Percentiles rank a stretch among this genome's conserved stretches.
Evolutionary conservation across 305 asterid species (phyloP).

Genomic region (Fraxinus sp.): DNA sequence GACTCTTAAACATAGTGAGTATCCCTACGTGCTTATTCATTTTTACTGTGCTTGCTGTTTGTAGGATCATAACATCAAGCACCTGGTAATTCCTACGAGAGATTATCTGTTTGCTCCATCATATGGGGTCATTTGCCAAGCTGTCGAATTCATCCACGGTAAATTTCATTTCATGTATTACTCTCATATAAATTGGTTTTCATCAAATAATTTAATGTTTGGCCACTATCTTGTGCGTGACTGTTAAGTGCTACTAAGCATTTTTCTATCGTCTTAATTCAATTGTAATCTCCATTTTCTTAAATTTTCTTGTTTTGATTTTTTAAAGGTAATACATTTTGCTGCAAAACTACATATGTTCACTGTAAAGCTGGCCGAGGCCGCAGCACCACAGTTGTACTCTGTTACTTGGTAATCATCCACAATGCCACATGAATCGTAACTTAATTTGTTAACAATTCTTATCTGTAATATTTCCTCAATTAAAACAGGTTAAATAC

Average conservation of each 20-base stretch:
- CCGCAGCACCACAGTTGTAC: slow-evolving; percentile 86
- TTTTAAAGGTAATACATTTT: slow-evolving; percentile 50
- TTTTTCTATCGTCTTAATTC: neutral
- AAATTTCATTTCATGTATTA: slow-evolving; percentile 19
- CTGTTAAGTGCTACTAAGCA: neutral
- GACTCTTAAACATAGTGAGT: neutral
- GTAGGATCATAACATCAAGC: slow-evolving; percentile 66
- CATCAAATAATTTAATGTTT: neutral
- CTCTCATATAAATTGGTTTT: neutral
- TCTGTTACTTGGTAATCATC: slow-evolving; percentile 72
- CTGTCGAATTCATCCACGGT: slow-evolving; percentile 81
- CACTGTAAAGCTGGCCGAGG: slow-evolving; percentile 96
- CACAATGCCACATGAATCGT: neutral
- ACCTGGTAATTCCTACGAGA: slow-evolving; percentile 86
- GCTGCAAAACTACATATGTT: slow-evolving; percentile 69
- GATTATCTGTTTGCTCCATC: slow-evolving; percentile 96
- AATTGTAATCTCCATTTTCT: neutral
- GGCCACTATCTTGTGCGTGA: neutral
- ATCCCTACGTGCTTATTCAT: neutral
- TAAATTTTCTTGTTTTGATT: neutral
- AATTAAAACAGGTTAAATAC: slow-evolving; percentile 58
- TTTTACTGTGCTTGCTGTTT: slow-evolving; percentile 19
- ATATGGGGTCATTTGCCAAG: slow-evolving; percentile 59
- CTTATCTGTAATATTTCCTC: neutral
- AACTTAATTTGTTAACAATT: slow-evolving; percentile 6